These are phyloP conservation scores for Alloascoidea africana DNA, from an alignment of 805 yeast genomes.

Conservation along the genomic window DNA sequence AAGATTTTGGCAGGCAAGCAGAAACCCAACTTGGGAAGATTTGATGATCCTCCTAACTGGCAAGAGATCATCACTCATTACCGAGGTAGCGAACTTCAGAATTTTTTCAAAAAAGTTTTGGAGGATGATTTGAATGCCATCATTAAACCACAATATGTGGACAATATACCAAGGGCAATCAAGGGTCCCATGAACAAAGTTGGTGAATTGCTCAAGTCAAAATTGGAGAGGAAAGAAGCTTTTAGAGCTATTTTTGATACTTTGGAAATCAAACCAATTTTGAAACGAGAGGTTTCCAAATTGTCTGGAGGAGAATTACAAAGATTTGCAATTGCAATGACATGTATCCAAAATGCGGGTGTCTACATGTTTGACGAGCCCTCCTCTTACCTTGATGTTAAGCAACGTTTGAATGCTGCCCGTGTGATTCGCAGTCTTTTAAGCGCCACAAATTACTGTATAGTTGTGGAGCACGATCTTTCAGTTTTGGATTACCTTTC, in stretches of 20 bases:
- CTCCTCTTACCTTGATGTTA: slow-evolving; percentile 93
- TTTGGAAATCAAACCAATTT: slow-evolving; percentile 61
- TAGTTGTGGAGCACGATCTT: slow-evolving; percentile 97
- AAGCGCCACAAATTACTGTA: slow-evolving; percentile 65
- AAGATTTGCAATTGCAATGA: slow-evolving; percentile 95
- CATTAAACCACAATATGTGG: slow-evolving; percentile 97
- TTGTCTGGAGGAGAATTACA: slow-evolving; percentile 98
- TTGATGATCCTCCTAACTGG: slow-evolving; percentile 97
- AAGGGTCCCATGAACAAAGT: slow-evolving; percentile 82
- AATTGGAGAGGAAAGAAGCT: slow-evolving; percentile 55
- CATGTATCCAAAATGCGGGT: slow-evolving; percentile 87
- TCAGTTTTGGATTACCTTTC: slow-evolving; percentile 94
- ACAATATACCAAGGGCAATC: slow-evolving; percentile 91
- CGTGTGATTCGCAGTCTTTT: slow-evolving; percentile 79
- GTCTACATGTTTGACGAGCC: slow-evolving; percentile 99
- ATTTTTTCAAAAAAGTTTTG: slow-evolving; percentile 83
- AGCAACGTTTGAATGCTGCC: slow-evolving; percentile 97
- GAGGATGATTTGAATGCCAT: slow-evolving; percentile 95
- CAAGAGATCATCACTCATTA: slow-evolving; percentile 79
- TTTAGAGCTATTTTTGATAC: slow-evolving; percentile 51
- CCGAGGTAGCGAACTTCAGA: slow-evolving; percentile 96
- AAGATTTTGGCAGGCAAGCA: slow-evolving; percentile 95
- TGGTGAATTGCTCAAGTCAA: slow-evolving; percentile 65
- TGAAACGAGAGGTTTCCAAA: slow-evolving; percentile 78
- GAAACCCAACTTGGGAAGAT: slow-evolving; percentile 90